Evolutionary conservation across 495 filamentous ascomycete genomes (phyloP).

Genomic region (Chaetomium fimeti): DNA sequence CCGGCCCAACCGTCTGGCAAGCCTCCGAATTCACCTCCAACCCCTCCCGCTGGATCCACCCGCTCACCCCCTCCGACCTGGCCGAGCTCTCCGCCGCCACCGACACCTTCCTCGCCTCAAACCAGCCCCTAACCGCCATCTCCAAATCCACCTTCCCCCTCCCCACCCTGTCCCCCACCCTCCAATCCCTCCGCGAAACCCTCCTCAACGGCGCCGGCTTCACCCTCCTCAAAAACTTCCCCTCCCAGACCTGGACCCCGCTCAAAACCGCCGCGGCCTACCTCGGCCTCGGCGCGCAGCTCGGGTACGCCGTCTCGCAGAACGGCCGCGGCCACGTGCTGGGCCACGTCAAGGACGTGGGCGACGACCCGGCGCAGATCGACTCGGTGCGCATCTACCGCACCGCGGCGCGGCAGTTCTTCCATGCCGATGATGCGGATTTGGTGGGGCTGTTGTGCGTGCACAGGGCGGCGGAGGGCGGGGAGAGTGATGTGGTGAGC

Average conservation of each 20-base stretch:
- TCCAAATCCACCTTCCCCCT: slow-evolving; percentile 69
- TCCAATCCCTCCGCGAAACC: slow-evolving; percentile 62
- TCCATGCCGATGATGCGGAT: slow-evolving; percentile 80
- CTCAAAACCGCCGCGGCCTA: slow-evolving; percentile 82
- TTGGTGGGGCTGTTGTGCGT: slow-evolving; percentile 86
- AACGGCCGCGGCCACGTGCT: slow-evolving; percentile 86
- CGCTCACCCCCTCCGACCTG: slow-evolving; percentile 64
- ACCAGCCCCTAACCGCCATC: slow-evolving; percentile 69
- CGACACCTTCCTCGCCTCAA: slow-evolving; percentile 63
- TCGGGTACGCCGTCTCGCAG: slow-evolving; percentile 83
- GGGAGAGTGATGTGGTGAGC: slow-evolving; percentile 79
- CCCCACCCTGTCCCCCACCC: slow-evolving; percentile 56
- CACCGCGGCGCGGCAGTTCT: slow-evolving; percentile 76
- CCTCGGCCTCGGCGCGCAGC: slow-evolving; percentile 83
- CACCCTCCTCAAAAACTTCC: slow-evolving; percentile 83
- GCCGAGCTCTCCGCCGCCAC: slow-evolving; percentile 64
- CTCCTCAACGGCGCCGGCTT: slow-evolving; percentile 84
- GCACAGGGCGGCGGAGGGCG: slow-evolving; percentile 72
- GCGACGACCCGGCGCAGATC: slow-evolving; percentile 75
- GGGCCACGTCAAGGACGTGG: slow-evolving; percentile 87
- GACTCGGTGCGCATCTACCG: slow-evolving; percentile 85
- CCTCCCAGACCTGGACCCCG: slow-evolving; percentile 71
- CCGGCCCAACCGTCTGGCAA: slow-evolving; percentile 76
- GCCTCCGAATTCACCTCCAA: slow-evolving; percentile 67
- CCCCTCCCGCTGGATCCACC: slow-evolving; percentile 75